A percentile compares a stretch with the other conserved stretches of the same genome.
Evolutionary conservation across 129 eudicot species (phyloP).

Genomic region (Arctium lappa): DNA sequence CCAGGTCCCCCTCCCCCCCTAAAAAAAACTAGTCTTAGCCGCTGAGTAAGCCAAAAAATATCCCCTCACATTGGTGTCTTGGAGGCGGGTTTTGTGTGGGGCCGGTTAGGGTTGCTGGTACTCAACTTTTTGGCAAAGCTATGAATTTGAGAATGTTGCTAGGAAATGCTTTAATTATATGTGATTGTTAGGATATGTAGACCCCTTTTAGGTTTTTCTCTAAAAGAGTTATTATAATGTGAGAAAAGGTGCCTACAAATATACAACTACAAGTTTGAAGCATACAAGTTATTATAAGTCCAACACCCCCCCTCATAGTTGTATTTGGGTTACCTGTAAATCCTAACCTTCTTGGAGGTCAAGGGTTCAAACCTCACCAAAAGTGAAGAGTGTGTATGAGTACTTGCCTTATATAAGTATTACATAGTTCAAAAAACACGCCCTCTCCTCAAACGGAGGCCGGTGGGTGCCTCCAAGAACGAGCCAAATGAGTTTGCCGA

Average conservation of each 20-base stretch:
- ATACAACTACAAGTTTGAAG: background rate
- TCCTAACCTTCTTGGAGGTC: background rate
- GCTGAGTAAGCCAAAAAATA: too few species aligned
- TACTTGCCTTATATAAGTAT: background rate
- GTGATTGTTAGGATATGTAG: background rate
- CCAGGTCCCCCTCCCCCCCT: too few species aligned
- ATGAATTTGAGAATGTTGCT: background rate
- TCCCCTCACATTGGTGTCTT: too few species aligned
- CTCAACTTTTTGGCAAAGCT: background rate
- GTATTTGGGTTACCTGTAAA: background rate
- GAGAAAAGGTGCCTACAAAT: too few species aligned
- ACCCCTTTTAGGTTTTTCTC: background rate
- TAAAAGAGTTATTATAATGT: background rate
- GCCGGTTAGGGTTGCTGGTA: too few species aligned
- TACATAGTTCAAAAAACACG: too few species aligned
- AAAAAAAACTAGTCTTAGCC: too few species aligned
- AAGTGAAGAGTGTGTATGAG: background rate
- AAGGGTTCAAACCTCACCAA: background rate
- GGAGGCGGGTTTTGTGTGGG: too few species aligned
- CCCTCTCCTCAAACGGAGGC: background rate
- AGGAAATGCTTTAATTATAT: background rate
- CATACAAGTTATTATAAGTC: too few species aligned
- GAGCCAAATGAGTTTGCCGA: background rate
- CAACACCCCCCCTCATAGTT: background rate
- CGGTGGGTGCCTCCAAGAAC: background rate